phyloP scores from a whole-genome alignment of 192 early-diverging fungal species.

The Backusella morwellensis region DNA sequence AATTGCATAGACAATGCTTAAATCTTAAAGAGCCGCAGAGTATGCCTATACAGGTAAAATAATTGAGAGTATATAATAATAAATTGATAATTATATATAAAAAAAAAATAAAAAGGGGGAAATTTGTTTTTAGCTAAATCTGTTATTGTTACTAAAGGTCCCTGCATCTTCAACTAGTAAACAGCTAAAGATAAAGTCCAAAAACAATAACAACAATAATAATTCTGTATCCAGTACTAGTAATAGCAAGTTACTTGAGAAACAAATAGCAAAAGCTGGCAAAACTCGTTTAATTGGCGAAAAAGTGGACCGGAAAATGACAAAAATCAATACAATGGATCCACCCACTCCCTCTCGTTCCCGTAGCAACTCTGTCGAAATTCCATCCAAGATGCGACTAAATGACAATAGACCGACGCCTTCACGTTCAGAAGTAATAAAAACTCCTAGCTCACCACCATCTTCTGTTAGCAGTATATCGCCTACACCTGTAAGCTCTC shows the following conservation, averaged over 20 bases:
- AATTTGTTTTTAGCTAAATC: background rate
- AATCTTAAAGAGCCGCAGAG: slow-evolving; percentile 4
- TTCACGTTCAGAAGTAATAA: slow-evolving; percentile 10
- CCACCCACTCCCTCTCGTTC: slow-evolving; percentile 5
- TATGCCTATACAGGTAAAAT: background rate
- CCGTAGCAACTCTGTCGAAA: slow-evolving; percentile 18
- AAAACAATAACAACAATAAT: background rate
- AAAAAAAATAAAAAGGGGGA: background rate
- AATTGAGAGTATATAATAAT: background rate
- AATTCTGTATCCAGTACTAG: background rate
- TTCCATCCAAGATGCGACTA: slow-evolving; percentile 5
- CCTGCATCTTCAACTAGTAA: slow-evolving; percentile 7
- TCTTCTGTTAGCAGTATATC: background rate
- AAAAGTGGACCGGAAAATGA: background rate
- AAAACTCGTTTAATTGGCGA: background rate
- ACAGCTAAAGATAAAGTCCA: background rate
- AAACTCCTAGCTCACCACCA: slow-evolving; percentile 6
- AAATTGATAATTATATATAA: background rate
- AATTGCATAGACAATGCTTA: background rate
- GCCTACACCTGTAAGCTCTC: background rate
- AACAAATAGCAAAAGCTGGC: background rate
- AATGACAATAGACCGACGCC: slow-evolving; percentile 1
- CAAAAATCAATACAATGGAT: background rate
- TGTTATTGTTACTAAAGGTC: slow-evolving; percentile 6
- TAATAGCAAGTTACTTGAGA: background rate